Evolutionary conservation across 2,329 filamentous ascomycete genomes (phyloP).

Genomic region (Nemania bipapillata): DNA sequence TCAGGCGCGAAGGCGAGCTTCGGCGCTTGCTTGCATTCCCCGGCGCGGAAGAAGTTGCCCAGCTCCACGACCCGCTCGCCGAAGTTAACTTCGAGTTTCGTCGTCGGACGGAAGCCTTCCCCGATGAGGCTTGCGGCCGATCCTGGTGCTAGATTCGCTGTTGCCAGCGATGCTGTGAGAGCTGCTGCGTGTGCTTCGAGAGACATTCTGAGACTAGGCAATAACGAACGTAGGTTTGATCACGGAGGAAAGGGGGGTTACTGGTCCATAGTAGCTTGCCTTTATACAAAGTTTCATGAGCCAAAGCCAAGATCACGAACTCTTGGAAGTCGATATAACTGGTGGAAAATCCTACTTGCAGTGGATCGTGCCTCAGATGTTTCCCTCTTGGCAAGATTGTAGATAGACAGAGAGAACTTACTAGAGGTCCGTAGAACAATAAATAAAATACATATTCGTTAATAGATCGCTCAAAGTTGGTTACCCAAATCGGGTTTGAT

Average conservation of each 20-base stretch:
- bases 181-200: conserved; percentile 41
- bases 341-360: conserved; percentile 33
- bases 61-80: conserved; percentile 51
- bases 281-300: conserved; percentile 7
- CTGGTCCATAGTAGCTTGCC: neutral
- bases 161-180: conserved; percentile 51
- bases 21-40: conserved; percentile 54
- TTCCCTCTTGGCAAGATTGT: conserved; percentile 27
- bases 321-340: conserved; percentile 23
- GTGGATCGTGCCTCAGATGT: conserved; percentile 26
- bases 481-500: neutral
- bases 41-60: conserved; percentile 56
- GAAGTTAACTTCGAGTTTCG: conserved; percentile 54
- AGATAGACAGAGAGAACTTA: neutral
- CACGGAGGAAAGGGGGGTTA: neutral
- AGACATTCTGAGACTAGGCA: conserved; percentile 35
- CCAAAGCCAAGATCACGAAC: neutral
- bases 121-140: conserved; percentile 56
- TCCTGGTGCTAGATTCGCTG: conserved; percentile 56
- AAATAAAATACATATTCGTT: neutral
- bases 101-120: conserved; percentile 56
- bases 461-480: neutral
- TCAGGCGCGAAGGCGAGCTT: conserved; percentile 54
- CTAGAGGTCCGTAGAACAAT: neutral
- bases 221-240: neutral